phyloP scores from a whole-genome alignment of 73 alveolate species.

The Tetrahymena borealis region DNA sequence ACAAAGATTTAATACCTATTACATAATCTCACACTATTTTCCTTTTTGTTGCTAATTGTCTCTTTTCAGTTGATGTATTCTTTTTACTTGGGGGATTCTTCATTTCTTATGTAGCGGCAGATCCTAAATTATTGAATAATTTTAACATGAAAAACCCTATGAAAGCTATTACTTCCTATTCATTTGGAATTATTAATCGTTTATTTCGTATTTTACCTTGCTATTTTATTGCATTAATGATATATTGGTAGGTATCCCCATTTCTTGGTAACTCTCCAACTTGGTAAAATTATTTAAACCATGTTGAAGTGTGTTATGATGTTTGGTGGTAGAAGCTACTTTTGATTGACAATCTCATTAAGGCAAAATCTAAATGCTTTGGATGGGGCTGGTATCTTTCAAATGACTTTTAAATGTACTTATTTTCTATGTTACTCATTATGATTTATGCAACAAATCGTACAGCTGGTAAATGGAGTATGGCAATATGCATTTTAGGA shows the following conservation, averaged over 20 bases:
- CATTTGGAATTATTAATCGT: not conserved
- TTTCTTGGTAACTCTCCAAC: not conserved
- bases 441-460: constrained; percentile 12
- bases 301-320: not conserved
- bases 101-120: constrained; percentile 34
- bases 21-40: not conserved
- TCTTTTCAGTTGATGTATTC: constrained; percentile 52
- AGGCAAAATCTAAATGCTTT: not conserved
- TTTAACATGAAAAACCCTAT: not conserved
- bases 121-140: not conserved
- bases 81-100: constrained; percentile 54
- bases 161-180: not conserved
- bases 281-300: not conserved
- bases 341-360: constrained; percentile 21
- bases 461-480: not conserved
- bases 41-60: not conserved
- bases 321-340: constrained; percentile 3
- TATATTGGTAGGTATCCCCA: not conserved
- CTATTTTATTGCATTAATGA: not conserved
- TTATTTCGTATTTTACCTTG: not conserved
- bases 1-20: not conserved
- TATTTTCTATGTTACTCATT: constrained; percentile 3
- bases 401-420: constrained; percentile 14
- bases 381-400: constrained; percentile 45
- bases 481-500: not conserved